Base-by-base conservation (phyloP, 371 early-diverging fungal genomes). In the Actinomortierella wolfii region DNA sequence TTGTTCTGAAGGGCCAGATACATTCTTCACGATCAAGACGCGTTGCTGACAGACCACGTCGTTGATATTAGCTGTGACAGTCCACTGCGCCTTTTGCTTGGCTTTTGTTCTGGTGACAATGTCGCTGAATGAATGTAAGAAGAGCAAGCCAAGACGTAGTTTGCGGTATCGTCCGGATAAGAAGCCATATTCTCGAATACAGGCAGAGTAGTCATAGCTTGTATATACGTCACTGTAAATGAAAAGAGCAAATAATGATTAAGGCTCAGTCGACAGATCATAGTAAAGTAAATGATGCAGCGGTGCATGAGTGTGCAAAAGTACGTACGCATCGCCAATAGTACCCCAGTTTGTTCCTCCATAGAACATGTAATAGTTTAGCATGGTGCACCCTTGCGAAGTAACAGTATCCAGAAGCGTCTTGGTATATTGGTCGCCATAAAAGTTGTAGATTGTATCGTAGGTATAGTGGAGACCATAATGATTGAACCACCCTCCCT, bases 321-420 rank as follows among this genome's bases (percentile, higher is more conserved):
- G 1, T 0, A 83, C 84, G 81, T 86, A 86, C 86, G 85, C 80
- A 64, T 89, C 89, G 28, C 92, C 92, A 3, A 92, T 43, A 0
- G 90, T 85, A 8, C 93, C 93, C 92, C 91, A 91, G 50, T 92
- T 92, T 2, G 93, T 92, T 8, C 93, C 93, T n/a, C 93, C 93
- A 61, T 91, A 92, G 23, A 80, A 79, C 86, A 91, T 92, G 71
- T 92, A 91, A 40, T 88, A 61, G 67, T 82, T 88, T 20, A 80
- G 58, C 73, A 86, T 85, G 1, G 89, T 89, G 6, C 81, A 79
- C 14, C 92, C 92, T 66, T 92, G 93, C 2, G 93, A 85, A 2
- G 89, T 59, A 5, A 78, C 73, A 1, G 86, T 81, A 23, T 92
- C 92, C 29, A 85, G 64, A 15, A 91, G 50, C 8, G 85, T 56